Evolutionary conservation across 148 eudicot species (phyloP), one percentile per base, ranked within the genome.

Genomic region (Vaccinium corymbosum): DNA sequence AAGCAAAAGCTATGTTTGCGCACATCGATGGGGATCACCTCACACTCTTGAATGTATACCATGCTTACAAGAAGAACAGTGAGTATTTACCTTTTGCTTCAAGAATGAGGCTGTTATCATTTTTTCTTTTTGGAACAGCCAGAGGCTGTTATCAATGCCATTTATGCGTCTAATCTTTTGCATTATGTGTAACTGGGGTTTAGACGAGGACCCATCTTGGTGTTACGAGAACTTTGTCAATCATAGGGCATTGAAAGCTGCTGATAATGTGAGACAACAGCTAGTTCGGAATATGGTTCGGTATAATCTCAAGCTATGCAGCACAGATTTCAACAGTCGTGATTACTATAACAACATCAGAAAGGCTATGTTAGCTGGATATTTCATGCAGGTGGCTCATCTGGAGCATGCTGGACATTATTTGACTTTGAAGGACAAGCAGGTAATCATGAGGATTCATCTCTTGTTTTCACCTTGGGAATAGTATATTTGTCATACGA

Each of bases 301-400:
- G 85, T 96, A 87, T 92, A 90, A 90, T 82, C 89, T 96, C 38
- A 96, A 91, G 92, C 80, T 93, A 53, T 96, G 99, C 92, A 96
- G 99, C 89, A 94, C 97, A 13, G 97, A 94, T 82, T 96, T 94
- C 79, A 96, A 90, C 88, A 96, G 97, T 90, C 90, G 95, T 72
- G 98, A 94, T 83, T 96, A 96, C 90, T 96, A 96, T 80, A 42
- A 91, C 85, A 93, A 96, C 91, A 96, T 96, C 81, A 91, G 99
- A 81, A 96, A 96, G 88, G 99, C 99, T 66, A 96, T 96, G 97
- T 82, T 94, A 80, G 97, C 99, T 83, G 99, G 99, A 76, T 93
- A 96, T 83, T 96, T 96, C 86, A 96, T 96, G 99, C 99, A 96
- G 90, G 99, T 96, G 62, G 99, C 98, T 79, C 98, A 96, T 88